A percentile compares a stretch with the other conserved stretches of the same genome.
Evolutionary conservation across 2,329 filamentous ascomycete species (phyloP).

Genomic region (Botrytis fabae): DNA sequence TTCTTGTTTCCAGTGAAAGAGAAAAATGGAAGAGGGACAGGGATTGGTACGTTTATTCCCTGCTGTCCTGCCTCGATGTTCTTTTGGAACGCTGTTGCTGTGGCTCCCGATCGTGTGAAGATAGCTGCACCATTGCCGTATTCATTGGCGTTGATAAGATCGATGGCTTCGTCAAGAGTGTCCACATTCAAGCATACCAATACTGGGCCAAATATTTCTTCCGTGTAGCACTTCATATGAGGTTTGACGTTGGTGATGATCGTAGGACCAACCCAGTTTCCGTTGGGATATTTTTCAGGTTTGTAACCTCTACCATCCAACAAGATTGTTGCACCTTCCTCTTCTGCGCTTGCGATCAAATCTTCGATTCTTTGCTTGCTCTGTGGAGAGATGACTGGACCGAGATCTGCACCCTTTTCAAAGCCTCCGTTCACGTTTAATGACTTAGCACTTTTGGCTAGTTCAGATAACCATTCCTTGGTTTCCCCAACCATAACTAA

Average conservation of each 20-base stretch:
- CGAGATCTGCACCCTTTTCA: constrained; percentile 75
- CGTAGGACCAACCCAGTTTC: constrained; percentile 82
- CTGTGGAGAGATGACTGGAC: constrained; percentile 78
- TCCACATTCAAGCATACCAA: constrained; percentile 78
- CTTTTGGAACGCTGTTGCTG: constrained; percentile 75
- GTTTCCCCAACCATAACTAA: constrained; percentile 83
- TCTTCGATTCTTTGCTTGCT: constrained; percentile 77
- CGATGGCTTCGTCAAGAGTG: constrained; percentile 76
- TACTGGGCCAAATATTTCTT: constrained; percentile 85
- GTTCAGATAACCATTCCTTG: constrained; percentile 76
- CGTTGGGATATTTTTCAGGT: constrained; percentile 77
- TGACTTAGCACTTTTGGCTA: constrained; percentile 72
- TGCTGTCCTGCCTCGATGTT: constrained; percentile 84
- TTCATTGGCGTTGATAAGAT: constrained; percentile 80
- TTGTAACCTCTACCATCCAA: constrained; percentile 75
- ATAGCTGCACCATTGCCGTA: constrained; percentile 86
- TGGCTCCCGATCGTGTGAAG: constrained; percentile 77
- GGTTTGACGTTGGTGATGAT: constrained; percentile 80
- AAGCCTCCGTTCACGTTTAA: constrained; percentile 80
- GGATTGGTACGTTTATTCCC: constrained; percentile 79
- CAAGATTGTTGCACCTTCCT: constrained; percentile 79
- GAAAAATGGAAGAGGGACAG: constrained; percentile 68
- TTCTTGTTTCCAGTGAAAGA: constrained; percentile 81
- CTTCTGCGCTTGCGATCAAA: constrained; percentile 73
- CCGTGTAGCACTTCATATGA: constrained; percentile 79